Conservation (phyloP, 768 basidiomycete genomes). For the Podaxis sp. region DNA sequence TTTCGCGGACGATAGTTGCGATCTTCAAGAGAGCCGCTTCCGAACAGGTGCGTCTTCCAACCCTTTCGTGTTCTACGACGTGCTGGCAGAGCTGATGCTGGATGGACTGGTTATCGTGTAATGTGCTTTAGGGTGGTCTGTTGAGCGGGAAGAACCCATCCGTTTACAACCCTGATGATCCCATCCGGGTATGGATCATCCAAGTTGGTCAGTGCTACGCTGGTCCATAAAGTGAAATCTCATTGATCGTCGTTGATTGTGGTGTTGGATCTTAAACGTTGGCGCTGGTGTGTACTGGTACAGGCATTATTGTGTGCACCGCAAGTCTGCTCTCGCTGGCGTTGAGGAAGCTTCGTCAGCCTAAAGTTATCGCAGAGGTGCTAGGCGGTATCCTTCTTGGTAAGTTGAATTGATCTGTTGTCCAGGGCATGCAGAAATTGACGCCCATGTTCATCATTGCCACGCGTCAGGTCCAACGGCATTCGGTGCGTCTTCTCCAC, state of each 20-base stretch:
- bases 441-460: background rate
- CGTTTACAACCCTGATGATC: constrained; percentile 61
- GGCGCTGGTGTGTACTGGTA: background rate
- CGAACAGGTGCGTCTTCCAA: constrained; percentile 37
- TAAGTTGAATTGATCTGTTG: constrained; percentile 20
- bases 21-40: constrained; percentile 38
- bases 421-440: background rate
- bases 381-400: constrained; percentile 90
- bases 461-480: constrained; percentile 45
- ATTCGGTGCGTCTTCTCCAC: constrained; percentile 31
- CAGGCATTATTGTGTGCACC: constrained; percentile 81
- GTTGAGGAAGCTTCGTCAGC: constrained; percentile 78
- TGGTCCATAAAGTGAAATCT: background rate
- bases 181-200: constrained; percentile 75
- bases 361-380: constrained; percentile 81
- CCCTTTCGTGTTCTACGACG: background rate
- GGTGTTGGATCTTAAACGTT: background rate
- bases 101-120: background rate
- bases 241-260: constrained; percentile 13
- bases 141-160: constrained; percentile 76
- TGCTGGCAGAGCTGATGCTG: background rate
- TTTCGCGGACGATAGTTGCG: constrained; percentile 35
- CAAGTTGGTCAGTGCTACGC: constrained; percentile 59
- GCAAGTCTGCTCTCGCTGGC: constrained; percentile 73
- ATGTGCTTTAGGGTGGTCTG: constrained; percentile 59